Evolutionary conservation across 371 early-diverging fungal genomes (phyloP), one percentile per base, ranked within the genome.

Genomic region (Encephalitozoon intestinalis): DNA sequence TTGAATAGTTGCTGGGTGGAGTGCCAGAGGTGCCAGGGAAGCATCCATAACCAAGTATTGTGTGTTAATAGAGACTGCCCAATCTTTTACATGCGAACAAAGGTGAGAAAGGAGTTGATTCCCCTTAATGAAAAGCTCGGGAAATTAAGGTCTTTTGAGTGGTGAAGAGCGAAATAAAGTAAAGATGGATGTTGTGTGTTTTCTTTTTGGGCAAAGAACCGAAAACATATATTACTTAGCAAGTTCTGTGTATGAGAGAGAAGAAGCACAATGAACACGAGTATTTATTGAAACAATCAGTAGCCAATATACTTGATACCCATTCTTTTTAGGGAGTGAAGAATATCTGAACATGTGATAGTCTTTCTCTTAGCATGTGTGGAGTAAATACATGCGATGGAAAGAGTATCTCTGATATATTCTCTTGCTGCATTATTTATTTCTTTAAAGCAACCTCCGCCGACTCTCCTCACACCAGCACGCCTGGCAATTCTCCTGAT

Each of bases 341-440:
- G 91, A 65, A 94, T 94, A 85, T 93, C 93, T 34, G 76, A 67
- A 67, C 91, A 89, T 58, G 90, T 91, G 82, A 96, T 95, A 76
- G 97, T 97, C 93, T 97, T 99, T 88, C 98, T 91, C 90, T 95
- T 97, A 85, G 94, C 96, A 89, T 97, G 97, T 86, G 95, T 94
- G 81, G 86, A 94, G 89, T 97, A 99, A 80, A 94, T 94, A 73
- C 95, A 95, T 46, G 96, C 91, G 84, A 94, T 94, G 75, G 92
- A 89, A 80, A 99, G 92, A 80, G 97, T 93, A 85, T 92, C 91
- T 86, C 94, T 95, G 76, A 98, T 90, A 89, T 96, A 98, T 70
- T 88, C 88, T 90, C 91, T 94, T 84, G 95, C 89, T 81, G 95
- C 94, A 78, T 88, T 88, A 85, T 95, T 92, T 81, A 96, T 94